Evolutionary conservation across 2,329 filamentous ascomycete genomes (phyloP).

Genomic region (Diplocarpon mali): DNA sequence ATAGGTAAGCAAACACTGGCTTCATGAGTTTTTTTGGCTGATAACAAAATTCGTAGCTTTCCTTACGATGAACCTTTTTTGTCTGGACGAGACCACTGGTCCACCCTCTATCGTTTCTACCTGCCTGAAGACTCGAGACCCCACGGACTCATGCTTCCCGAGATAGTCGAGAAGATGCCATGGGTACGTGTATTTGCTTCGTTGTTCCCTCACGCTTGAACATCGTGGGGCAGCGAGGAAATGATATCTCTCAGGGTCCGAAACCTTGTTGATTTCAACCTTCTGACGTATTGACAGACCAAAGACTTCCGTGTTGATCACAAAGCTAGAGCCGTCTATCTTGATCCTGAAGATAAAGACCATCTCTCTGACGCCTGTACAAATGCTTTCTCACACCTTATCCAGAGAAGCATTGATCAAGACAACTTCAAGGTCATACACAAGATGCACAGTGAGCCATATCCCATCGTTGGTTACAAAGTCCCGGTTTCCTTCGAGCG

Average conservation of each 20-base stretch:
- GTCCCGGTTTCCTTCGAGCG: constrained; percentile 12
- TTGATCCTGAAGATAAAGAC: constrained; percentile 22
- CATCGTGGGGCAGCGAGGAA: too few relatives aligned
- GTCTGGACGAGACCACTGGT: constrained; percentile 8
- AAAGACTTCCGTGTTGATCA: constrained; percentile 29
- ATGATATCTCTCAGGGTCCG: too few relatives aligned
- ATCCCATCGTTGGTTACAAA: constrained; percentile 25
- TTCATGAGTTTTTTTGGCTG: neutral
- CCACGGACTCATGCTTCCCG: constrained; percentile 39
- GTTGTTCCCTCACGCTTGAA: too few relatives aligned
- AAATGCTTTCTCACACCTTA: constrained; percentile 30
- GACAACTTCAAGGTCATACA: constrained; percentile 31
- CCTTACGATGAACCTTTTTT: constrained; percentile 10
- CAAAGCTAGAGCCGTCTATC: constrained; percentile 26
- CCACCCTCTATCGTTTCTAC: constrained; percentile 33
- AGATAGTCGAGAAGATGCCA: constrained; percentile 36
- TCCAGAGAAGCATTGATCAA: constrained; percentile 30
- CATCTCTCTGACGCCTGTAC: constrained; percentile 28
- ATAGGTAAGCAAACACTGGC: constrained; percentile 30
- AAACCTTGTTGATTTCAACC: too few relatives aligned
- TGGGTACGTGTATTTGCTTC: constrained; percentile 18
- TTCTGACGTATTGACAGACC: constrained; percentile 21
- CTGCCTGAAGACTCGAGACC: constrained; percentile 35
- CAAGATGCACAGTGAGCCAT: constrained; percentile 33
- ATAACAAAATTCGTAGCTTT: constrained; percentile 2